Conservation (phyloP, 2,329 filamentous ascomycete genomes). For the Aureobasidium musti region DNA sequence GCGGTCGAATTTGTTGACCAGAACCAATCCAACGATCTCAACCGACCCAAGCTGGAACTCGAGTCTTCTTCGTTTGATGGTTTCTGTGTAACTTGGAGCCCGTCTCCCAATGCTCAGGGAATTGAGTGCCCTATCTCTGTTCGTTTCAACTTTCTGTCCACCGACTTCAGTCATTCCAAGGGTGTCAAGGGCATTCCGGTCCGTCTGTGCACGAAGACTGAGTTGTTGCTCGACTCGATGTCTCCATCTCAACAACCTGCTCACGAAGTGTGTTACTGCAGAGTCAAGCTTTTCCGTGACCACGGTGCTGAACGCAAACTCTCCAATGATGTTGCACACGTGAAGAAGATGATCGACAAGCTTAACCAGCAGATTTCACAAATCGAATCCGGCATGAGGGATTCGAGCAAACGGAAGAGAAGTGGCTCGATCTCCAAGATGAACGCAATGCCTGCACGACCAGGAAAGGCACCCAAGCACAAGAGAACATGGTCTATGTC, state of each 20-base stretch:
- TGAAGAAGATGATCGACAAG: conserved; percentile 96
- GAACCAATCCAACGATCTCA: conserved; percentile 54
- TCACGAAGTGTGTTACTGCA: conserved; percentile 84
- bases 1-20: conserved; percentile 90
- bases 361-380: conserved; percentile 91
- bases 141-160: conserved; percentile 97
- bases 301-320: conserved; percentile 94
- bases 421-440: conserved; percentile 53
- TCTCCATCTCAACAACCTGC: conserved; percentile 49
- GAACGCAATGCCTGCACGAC: conserved; percentile 56
- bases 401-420: conserved; percentile 63
- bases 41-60: conserved; percentile 52
- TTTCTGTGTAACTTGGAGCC: conserved; percentile 80
- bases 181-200: conserved; percentile 98
- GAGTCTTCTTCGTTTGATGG: conserved; percentile 81
- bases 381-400: conserved; percentile 61
- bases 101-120: conserved; percentile 67
- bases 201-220: conserved; percentile 87
- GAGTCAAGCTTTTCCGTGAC: conserved; percentile 94
- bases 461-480: conserved; percentile 85
- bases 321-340: conserved; percentile 89
- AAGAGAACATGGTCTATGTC: conserved; percentile 96
- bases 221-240: conserved; percentile 58
- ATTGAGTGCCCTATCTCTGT: conserved; percentile 83
- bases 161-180: conserved; percentile 98